Base-by-base conservation (phyloP, 768 basidiomycete genomes). In the Pulveroboletus ravenelii region DNA sequence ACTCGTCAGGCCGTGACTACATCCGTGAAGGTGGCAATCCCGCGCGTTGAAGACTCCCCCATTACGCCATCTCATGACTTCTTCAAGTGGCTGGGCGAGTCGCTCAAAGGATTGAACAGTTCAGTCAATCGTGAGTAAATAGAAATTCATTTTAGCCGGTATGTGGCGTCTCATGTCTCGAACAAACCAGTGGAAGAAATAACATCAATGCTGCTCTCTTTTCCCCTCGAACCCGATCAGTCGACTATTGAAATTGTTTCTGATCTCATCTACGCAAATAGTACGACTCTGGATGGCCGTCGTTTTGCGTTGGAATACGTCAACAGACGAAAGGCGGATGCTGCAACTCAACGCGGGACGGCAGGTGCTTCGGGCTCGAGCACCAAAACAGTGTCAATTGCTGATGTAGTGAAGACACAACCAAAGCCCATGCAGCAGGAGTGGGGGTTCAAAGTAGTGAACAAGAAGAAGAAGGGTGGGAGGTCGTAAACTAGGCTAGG, bases 271-370 rank as follows among this genome's bases (percentile, higher is more conserved):
- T 99, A 98, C 63, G 84, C 87, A 47, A 93, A 89, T 63, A 95
- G 92, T 57, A 89, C 93, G 18, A 98, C 90, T 2, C 80, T 99
- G 45, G 93, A 98, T 62, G 96, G 96, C 6, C 79, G 94, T 45
- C 82, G 95, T 34, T 99, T 98, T 63, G 94, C 96, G 4, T 78
- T 89, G 12, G 94, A 98, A 57, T 99, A 91, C 61, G 81, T 93
- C 46, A 80, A 77, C 54, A 89, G 81, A 64, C 86, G 96, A 45
- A 94, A 93, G 71, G 79, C 78, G 17, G 95, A 98, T 65, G 87
- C 84, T 1, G 73, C 74, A 13, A 61, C 76, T 18, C 71, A 78
- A 43, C 74, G 75, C 43, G 84, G 81, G 53, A 72, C 66, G 10
- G 67, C 67, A 41, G 68, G 66, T n/a, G 57, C 72, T 15, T 56